These are phyloP conservation scores for Ceratobasidium theobromae DNA, from an alignment of 1,284 basidiomycete species.

Conservation along the genomic window DNA sequence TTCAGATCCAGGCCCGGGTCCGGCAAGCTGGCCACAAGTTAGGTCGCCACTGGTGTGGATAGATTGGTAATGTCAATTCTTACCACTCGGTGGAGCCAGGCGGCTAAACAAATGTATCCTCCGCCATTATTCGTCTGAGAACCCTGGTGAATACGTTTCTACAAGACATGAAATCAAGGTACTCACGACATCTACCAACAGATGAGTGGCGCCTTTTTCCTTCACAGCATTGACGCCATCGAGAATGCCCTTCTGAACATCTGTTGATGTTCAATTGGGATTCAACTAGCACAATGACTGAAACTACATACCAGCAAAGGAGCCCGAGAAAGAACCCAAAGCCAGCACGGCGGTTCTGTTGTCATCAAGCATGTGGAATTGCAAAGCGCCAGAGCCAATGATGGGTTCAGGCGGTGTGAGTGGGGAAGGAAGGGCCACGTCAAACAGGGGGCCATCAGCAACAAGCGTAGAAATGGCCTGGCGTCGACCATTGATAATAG, in stretches of 20 bases:
- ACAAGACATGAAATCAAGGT: background rate
- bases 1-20: slow-evolving; percentile 19
- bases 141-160: background rate
- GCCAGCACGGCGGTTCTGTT: slow-evolving; percentile 59
- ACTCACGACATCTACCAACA: slow-evolving; percentile 60
- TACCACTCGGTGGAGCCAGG: slow-evolving; percentile 30
- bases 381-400: slow-evolving; percentile 48
- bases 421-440: slow-evolving; percentile 54
- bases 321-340: slow-evolving; percentile 59
- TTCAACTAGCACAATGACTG: slow-evolving; percentile 45
- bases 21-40: slow-evolving; percentile 6
- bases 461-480: slow-evolving; percentile 54
- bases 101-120: slow-evolving; percentile 41
- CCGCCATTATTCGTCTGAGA: slow-evolving; percentile 60
- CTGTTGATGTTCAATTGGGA: background rate
- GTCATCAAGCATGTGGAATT: slow-evolving; percentile 58
- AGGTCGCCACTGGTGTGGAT: background rate
- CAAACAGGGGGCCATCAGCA: slow-evolving; percentile 50
- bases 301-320: slow-evolving; percentile 35
- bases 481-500: slow-evolving; percentile 41
- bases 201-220: slow-evolving; percentile 51
- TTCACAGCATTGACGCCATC: slow-evolving; percentile 54
- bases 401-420: slow-evolving; percentile 46
- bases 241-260: slow-evolving; percentile 47
- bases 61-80: background rate